Evolutionary conservation across 2,329 filamentous ascomycete genomes (phyloP).

Genomic region (Colletotrichum simmondsii): DNA sequence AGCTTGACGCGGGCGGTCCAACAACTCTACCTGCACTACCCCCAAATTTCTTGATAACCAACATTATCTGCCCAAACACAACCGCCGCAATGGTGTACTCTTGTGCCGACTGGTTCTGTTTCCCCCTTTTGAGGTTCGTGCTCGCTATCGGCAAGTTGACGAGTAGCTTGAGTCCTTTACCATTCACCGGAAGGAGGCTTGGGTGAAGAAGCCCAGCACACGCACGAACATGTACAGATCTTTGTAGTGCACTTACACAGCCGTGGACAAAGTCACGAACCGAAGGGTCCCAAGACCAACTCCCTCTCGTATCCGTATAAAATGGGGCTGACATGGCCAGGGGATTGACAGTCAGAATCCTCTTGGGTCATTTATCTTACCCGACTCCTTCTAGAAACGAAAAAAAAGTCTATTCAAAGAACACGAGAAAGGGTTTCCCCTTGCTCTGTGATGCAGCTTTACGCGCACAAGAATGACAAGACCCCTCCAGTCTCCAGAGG

Average conservation of each 20-base stretch:
- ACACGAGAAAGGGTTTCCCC: not conserved
- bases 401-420: not conserved
- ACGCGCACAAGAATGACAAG: not conserved
- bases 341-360: not conserved
- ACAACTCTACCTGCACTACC: not conserved
- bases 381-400: not conserved
- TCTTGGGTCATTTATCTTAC: not conserved
- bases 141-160: constrained; percentile 3
- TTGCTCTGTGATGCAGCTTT: not conserved
- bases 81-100: not conserved
- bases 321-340: constrained; percentile 27
- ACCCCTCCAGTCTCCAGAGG: too few relatives aligned
- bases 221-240: not conserved
- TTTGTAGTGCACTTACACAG: not conserved
- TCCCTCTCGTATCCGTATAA: constrained; percentile 31
- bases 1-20: not conserved
- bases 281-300: constrained; percentile 22
- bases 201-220: not conserved
- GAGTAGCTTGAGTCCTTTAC: not conserved
- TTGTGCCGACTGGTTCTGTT: not conserved
- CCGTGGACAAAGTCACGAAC: not conserved
- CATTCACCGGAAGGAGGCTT: too few relatives aligned
- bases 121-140: not conserved
- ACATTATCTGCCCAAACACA: not conserved
- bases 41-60: not conserved